Base-by-base conservation (phyloP, 345 rosid genomes). In the Raphanus raphanistrum region DNA sequence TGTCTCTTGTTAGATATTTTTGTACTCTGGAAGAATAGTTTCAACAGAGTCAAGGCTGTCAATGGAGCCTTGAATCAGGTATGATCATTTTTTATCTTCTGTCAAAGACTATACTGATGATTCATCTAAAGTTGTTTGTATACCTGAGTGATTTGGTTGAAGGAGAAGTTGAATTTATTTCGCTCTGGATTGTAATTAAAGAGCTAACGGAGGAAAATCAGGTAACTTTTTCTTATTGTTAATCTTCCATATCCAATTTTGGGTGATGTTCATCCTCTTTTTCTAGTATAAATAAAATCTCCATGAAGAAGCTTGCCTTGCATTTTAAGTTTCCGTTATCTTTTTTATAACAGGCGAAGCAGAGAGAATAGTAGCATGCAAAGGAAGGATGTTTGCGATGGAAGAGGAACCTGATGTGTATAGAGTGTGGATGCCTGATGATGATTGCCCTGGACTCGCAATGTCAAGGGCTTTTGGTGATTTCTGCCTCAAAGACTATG, bases 381-480 rank as follows among this genome's bases (percentile, higher is more conserved):
- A 85, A 33, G 98, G 99, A 48, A 88, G 99, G 77, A 84, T 93
- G 16, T 92, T 96, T 77, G 91, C 99, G 4, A 31, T 93, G 84
- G 85, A 85, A 6, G 88, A 86, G 78, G 99, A 96, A 74, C 93
- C 97, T 0, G 90, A 89, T 8, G 96, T 93, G 63, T 83, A 66
- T 12, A 85, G 98, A 81, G 81, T 93, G 73, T 96, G 99, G 99
- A 90, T 96, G 97, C 94, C 97, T 0, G 93, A 91, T 0, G 96
- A 92, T 63, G 85, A 96, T 79, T 93, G 96, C 83, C 99, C 97
- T 0, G 99, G 99, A 35, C 83, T 96, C 9, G 99, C 98, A 27
- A 93, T 93, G 99, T 80, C 99, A 25, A 84, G 99, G 73, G 99
- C 99, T 32, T 91, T 96, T 11, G 99, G 98, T 17, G 98, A 96